phyloP scores from a whole-genome alignment of 257 asterid genomes.

The Haberlea rhodopensis region DNA sequence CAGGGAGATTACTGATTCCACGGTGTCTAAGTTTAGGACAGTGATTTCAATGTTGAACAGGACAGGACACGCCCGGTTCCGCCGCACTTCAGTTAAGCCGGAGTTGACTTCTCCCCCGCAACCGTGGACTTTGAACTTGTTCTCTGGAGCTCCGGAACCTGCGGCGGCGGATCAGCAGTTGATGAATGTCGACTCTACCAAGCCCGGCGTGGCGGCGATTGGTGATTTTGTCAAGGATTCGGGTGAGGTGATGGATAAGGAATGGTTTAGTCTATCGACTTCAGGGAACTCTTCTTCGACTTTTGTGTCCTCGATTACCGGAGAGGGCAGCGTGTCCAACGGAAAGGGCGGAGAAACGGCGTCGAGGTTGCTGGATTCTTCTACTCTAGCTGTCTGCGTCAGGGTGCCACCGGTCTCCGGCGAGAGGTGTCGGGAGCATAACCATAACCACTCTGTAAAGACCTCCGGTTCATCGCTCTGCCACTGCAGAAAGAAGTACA shows the following conservation, averaged over 20 bases:
- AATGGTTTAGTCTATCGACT: slow-evolving; percentile 33
- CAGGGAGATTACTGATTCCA: slow-evolving; percentile 59
- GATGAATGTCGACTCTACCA: slow-evolving; percentile 57
- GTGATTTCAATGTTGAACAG: slow-evolving; percentile 46
- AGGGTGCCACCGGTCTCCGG: slow-evolving; percentile 57
- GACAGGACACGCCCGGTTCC: slow-evolving; percentile 80
- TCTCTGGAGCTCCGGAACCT: slow-evolving; percentile 26
- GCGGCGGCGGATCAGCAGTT: slow-evolving; percentile 19
- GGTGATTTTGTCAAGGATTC: slow-evolving; percentile 21
- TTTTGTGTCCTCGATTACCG: slow-evolving; percentile 64
- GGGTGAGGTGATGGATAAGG: slow-evolving; percentile 28
- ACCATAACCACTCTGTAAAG: slow-evolving; percentile 40
- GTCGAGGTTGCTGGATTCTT: slow-evolving; percentile 28
- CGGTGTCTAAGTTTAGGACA: slow-evolving; percentile 54
- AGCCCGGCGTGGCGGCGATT: slow-evolving; percentile 26
- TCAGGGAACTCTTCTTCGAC: neutral
- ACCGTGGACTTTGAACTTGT: slow-evolving; percentile 34
- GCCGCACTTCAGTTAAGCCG: slow-evolving; percentile 59
- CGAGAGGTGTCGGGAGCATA: slow-evolving; percentile 68
- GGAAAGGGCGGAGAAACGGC: slow-evolving; percentile 49
- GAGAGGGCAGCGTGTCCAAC: slow-evolving; percentile 78
- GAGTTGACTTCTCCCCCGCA: slow-evolving; percentile 24
- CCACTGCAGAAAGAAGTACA: slow-evolving; percentile 75
- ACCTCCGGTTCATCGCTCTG: slow-evolving; percentile 50
- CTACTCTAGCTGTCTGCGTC: slow-evolving; percentile 33